Evolutionary conservation across 202 grass and related monocot species (phyloP).

Genomic region (Schoenoplectus triqueter): DNA sequence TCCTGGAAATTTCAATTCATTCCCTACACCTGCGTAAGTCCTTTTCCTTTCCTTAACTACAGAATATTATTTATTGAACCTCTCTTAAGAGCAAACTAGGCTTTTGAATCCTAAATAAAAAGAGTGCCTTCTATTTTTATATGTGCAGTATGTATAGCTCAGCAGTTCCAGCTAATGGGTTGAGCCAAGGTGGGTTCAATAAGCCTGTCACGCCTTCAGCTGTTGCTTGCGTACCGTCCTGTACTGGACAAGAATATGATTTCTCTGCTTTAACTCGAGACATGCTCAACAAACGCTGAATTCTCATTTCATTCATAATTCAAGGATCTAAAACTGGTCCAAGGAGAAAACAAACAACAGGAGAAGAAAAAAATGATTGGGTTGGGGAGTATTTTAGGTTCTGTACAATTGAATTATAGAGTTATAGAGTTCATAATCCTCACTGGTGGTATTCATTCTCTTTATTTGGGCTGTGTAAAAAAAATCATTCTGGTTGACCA

Average conservation of each 20-base stretch:
- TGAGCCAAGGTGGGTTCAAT: constrained; percentile 38
- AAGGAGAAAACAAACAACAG: constrained; percentile 18
- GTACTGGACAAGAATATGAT: constrained; percentile 73
- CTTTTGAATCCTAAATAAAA: background rate
- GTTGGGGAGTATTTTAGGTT: constrained; percentile 30
- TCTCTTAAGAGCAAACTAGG: background rate
- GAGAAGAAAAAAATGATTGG: constrained; percentile 16
- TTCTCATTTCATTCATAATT: constrained; percentile 13
- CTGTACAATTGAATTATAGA: constrained; percentile 44
- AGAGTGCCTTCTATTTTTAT: background rate
- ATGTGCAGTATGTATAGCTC: constrained; percentile 54
- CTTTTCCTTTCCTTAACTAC: background rate
- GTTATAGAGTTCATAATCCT: constrained; percentile 34
- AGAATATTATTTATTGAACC: background rate
- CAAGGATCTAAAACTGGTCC: background rate
- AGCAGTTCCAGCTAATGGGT: constrained; percentile 50
- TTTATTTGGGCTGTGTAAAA: constrained; percentile 18
- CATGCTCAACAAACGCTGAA: constrained; percentile 75
- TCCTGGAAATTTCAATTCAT: constrained; percentile 57
- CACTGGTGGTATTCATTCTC: constrained; percentile 12
- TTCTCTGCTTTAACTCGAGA: constrained; percentile 93
- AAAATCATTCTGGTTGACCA: constrained; percentile 19
- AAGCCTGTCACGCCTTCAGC: constrained; percentile 45
- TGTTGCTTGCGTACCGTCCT: constrained; percentile 50
- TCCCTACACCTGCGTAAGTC: constrained; percentile 61